Percentiles rank a stretch among this genome's conserved stretches.
Conservation (phyloP, 345 rosid genomes). For the Eucalyptus tenuipes region DNA sequence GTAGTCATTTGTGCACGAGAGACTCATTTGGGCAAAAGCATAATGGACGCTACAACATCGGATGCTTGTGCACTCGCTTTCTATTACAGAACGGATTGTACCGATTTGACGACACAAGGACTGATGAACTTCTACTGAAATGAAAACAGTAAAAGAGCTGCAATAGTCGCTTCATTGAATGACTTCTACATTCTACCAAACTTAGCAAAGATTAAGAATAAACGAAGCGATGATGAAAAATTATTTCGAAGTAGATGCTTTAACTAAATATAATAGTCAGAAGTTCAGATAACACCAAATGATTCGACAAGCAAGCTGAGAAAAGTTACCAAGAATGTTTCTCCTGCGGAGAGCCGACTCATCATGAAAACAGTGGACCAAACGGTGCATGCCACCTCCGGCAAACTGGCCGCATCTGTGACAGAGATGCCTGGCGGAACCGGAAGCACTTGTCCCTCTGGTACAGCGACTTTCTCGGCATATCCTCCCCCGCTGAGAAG, state of each 20-base stretch:
- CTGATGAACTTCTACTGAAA: background rate
- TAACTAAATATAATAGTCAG: background rate
- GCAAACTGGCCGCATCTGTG: constrained; percentile 56
- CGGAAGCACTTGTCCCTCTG: constrained; percentile 60
- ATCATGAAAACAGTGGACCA: constrained; percentile 86
- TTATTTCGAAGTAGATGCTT: background rate
- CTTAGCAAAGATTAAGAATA: background rate
- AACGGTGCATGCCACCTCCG: constrained; percentile 85
- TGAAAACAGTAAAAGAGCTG: background rate
- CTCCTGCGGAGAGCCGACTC: constrained; percentile 47
- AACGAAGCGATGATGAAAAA: background rate
- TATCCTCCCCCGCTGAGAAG: constrained; percentile 85
- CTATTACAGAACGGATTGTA: background rate
- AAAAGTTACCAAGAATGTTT: constrained; percentile 50
- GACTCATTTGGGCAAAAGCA: background rate
- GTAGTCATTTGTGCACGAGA: background rate
- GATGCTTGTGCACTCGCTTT: background rate
- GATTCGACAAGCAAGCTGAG: background rate
- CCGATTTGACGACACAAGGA: background rate
- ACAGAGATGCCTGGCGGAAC: constrained; percentile 45
- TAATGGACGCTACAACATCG: background rate
- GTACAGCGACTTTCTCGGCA: constrained; percentile 77
- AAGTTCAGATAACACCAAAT: background rate
- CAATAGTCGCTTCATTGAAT: background rate
- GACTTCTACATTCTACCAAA: background rate